Base-by-base conservation (phyloP, 148 eudicot genomes). In the Mesembryanthemum crystallinum region DNA sequence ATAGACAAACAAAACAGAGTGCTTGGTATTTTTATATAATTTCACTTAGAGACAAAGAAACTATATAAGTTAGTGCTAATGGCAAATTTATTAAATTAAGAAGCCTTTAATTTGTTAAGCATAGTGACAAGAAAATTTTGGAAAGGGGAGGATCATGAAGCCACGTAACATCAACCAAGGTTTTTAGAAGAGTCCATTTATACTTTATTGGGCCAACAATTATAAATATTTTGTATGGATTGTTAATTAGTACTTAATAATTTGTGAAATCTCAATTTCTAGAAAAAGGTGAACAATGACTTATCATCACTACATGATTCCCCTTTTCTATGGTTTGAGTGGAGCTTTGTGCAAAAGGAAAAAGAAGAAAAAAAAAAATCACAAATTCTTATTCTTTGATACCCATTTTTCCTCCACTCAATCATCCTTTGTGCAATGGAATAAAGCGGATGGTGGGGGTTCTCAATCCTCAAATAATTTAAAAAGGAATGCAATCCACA, bases 361-460 rank as follows among this genome's bases (percentile, higher is more conserved):
- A 1, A 71, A 67, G 71, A 15, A 35, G 3, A 35, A 35, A 10
- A 61, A 70, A 69, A n/a, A n/a, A n/a, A n/a, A n/a, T n/a, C n/a
- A n/a, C n/a, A n/a, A 71, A 81, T 78, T 78, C 82, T 81, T 76
- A 84, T 84, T 84, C 87, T 76, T 81, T 76, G 82, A 78, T 84
- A 1, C 87, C 80, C 80, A 78, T 72, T 47, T n/a, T 54, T 63
- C 33, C 79, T 72, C 75, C 80, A 67, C 80, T 75, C 58, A 13
- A 52, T 71, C 67, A 52, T 71, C 67, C 11, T 81, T 75, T 84
- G 67, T 64, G 30, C 71, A 73, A 71, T 7, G 76, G 87, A 84
- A 73, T 84, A 81, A 81, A 84, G 80, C 64, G 67, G 61, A 81
- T 45, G 49, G 49, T 45, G 68, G 60, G 75, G 57, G 37, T 52